Percentiles rank a stretch among this genome's conserved stretches.
phyloP scores from a whole-genome alignment of 768 basidiomycete genomes.

The Chalciporus chontae region DNA sequence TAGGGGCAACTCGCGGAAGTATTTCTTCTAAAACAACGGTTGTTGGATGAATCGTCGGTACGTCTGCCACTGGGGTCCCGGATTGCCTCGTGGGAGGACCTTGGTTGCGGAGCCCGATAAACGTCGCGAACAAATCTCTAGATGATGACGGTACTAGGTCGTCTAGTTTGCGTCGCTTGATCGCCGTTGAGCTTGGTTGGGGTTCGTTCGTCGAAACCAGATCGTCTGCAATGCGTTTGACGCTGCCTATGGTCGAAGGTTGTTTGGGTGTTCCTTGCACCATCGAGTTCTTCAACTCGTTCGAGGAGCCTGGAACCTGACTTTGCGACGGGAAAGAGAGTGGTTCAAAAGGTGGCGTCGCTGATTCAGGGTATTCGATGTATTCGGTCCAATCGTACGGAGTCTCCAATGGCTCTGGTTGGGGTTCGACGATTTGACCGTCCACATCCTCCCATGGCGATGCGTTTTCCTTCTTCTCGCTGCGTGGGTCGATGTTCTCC shows the following conservation, averaged over 20 bases:
- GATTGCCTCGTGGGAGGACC: conserved; percentile 6
- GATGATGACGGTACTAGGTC: conserved; percentile 22
- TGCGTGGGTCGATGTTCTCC: conserved; percentile 8
- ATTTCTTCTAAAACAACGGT: conserved; percentile 11
- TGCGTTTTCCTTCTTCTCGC: conserved; percentile 19
- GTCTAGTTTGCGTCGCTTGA: conserved; percentile 27
- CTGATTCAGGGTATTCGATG: conserved; percentile 20
- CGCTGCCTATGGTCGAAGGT: not conserved
- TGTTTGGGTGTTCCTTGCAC: conserved; percentile 3
- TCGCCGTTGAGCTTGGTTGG: conserved; percentile 1
- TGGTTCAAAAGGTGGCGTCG: conserved; percentile 20
- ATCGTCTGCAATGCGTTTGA: not conserved
- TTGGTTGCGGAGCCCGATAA: conserved; percentile 26
- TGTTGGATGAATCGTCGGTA: conserved; percentile 4
- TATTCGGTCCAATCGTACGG: conserved; percentile 23
- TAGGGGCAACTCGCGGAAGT: conserved; percentile 31
- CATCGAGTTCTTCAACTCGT: conserved; percentile 2
- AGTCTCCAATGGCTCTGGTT: not conserved
- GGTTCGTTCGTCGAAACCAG: not conserved
- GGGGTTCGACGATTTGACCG: not conserved
- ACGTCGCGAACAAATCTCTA: conserved; percentile 23
- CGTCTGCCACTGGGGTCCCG: conserved; percentile 11
- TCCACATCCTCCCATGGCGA: conserved; percentile 4
- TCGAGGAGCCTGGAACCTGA: conserved; percentile 1
- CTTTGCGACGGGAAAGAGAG: conserved; percentile 24